A percentile compares a stretch with the other conserved stretches of the same genome.
Evolutionary conservation across 108 stramenopile species (phyloP).

Genomic region (Pseudonitzschia pungens): DNA sequence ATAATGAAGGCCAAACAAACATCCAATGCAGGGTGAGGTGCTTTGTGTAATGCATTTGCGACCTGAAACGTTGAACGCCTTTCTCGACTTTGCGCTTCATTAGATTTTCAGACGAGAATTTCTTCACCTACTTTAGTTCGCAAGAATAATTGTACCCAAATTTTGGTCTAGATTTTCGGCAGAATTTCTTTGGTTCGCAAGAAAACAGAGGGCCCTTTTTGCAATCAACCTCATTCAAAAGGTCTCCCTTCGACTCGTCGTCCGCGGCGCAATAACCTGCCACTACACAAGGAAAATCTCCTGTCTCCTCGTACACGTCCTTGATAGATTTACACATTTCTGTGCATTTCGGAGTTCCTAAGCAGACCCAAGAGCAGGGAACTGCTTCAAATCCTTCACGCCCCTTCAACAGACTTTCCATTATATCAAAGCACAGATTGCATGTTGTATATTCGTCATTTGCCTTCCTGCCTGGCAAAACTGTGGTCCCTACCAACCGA

Average conservation of each 20-base stretch:
- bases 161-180: constrained; percentile 11
- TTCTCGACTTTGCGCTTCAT: too few relatives aligned
- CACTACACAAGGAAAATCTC: constrained; percentile 18
- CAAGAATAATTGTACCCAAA: constrained; percentile 10
- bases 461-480: background rate
- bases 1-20: background rate
- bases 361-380: constrained; percentile 18
- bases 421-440: constrained; percentile 18
- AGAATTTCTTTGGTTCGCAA: constrained; percentile 19
- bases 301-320: constrained; percentile 5
- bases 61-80: too few relatives aligned
- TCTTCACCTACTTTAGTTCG: constrained; percentile 1
- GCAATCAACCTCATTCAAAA: background rate
- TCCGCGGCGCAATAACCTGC: constrained; percentile 12
- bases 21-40: too few relatives aligned
- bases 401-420: constrained; percentile 11
- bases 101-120: background rate
- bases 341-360: constrained; percentile 14
- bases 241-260: background rate
- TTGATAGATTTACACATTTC: constrained; percentile 19
- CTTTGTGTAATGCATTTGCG: too few relatives aligned
- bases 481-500: background rate
- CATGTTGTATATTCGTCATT: constrained; percentile 8
- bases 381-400: constrained; percentile 4
- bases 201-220: constrained; percentile 17